A percentile compares a stretch with the other conserved stretches of the same genome.
phyloP scores from a whole-genome alignment of 306 rosid species.

The Boehmeria nivea region DNA sequence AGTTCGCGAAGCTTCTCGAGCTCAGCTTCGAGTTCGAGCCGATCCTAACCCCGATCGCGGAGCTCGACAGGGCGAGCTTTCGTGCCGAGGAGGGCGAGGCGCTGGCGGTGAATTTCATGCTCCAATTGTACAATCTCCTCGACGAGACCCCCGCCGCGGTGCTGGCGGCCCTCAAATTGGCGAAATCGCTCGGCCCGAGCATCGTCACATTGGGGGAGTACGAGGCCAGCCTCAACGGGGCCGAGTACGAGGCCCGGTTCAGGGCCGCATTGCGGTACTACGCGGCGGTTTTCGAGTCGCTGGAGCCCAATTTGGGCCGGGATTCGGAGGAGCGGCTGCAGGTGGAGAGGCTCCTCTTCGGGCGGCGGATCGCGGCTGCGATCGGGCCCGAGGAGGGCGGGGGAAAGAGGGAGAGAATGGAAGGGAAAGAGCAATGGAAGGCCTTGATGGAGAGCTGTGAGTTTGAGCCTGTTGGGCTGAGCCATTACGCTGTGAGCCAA shows the following conservation, averaged over 20 bases:
- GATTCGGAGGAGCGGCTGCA: constrained; percentile 67
- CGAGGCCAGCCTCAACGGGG: constrained; percentile 63
- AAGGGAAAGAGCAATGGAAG: constrained; percentile 76
- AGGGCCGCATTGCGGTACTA: constrained; percentile 60
- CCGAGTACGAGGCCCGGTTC: constrained; percentile 53
- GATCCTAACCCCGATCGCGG: constrained; percentile 55
- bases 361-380: constrained; percentile 50
- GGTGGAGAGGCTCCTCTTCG: constrained; percentile 60
- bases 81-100: constrained; percentile 50
- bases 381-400: constrained; percentile 43
- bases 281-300: constrained; percentile 70
- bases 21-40: constrained; percentile 70
- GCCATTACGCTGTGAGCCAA: constrained; percentile 89
- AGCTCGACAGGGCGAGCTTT: constrained; percentile 55
- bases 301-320: constrained; percentile 61
- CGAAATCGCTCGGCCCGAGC: constrained; percentile 65
- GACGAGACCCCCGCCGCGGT: constrained; percentile 57
- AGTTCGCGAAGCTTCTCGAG: constrained; percentile 68
- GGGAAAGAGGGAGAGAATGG: constrained; percentile 54
- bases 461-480: constrained; percentile 56
- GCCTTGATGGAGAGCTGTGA: constrained; percentile 61
- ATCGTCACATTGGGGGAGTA: constrained; percentile 84
- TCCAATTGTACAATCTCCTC: constrained; percentile 68
- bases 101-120: constrained; percentile 88
- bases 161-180: constrained; percentile 49